Evolutionary conservation across 306 rosid genomes (phyloP), one percentile per base, ranked within the genome.

Genomic region (Aeschynomene evenia): DNA sequence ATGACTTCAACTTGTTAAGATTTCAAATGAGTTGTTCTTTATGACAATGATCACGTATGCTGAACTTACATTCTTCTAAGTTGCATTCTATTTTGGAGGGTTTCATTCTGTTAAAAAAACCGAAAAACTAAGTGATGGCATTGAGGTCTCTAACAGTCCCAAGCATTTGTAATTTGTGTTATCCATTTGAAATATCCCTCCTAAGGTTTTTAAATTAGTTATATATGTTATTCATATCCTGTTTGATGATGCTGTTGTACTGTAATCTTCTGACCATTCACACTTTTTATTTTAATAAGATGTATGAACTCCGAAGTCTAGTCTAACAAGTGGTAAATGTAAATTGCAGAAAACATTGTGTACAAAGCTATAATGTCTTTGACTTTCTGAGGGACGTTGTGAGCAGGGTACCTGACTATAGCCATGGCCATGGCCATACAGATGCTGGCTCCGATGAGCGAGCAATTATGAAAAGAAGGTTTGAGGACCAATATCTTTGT

Each of bases 271-370:
- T 31, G 19, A 11, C 69, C 34, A 16, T 66, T 59, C 22, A 7
- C 34, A 16, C 34, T 18, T 31, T 33, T 54, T 37, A 20, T 36
- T 45, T 24, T 29, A 18, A 37, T 10, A 3, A 34, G 48, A 19
- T n/a, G 53, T 40, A 34, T 43, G 9, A 18, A 22, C 37, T 76
- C 20, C 66, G 42, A 50, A 58, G 24, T 75, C 22, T 51, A n/a
- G 43, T 40, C 64, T 77, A 74, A 66, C 70, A 13, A 23, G 53
- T 19, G 75, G 71, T 56, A 45, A 34, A 57, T 65, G 49, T 63
- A 66, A 66, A 63, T 74, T 87, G 88, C 95, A 95, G 99, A 80
- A 95, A 91, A 48, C 90, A 87, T 77, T 91, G 97, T 52, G 93
- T 91, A 65, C 89, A 89, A 60, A 79, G 84, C 50, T 91, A 77